Conservation (phyloP, 768 basidiomycete species). For the Mycena belliarum region DNA sequence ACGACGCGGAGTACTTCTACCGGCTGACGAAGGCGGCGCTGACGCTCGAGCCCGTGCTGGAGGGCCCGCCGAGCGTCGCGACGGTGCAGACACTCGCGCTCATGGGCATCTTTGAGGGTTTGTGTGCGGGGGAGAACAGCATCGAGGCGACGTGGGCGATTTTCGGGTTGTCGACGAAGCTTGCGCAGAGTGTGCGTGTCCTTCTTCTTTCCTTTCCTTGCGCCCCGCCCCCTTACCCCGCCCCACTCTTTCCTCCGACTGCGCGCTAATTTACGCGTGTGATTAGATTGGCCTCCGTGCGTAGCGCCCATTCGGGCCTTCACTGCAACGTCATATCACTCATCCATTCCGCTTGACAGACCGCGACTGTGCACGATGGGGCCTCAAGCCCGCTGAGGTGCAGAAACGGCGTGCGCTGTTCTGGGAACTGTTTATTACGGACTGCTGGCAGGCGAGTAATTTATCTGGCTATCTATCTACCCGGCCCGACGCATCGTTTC, state of each 20-base stretch:
- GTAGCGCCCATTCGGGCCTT: constrained; percentile 28
- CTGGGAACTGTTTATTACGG: constrained; percentile 75
- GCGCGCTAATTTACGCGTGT: constrained; percentile 8
- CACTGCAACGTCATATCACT: not conserved
- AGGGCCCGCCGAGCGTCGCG: constrained; percentile 68
- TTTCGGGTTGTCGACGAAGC: constrained; percentile 64
- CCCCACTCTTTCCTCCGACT: not conserved
- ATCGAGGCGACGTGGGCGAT: constrained; percentile 69
- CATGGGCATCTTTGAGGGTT: constrained; percentile 72
- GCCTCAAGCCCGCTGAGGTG: constrained; percentile 57
- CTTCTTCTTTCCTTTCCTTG: not conserved
- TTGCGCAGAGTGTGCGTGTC: constrained; percentile 65
- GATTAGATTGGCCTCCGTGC: constrained; percentile 68
- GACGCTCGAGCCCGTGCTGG: constrained; percentile 66
- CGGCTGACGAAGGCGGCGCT: constrained; percentile 65
- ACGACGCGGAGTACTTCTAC: constrained; percentile 48
- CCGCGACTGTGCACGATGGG: constrained; percentile 74
- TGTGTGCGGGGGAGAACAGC: constrained; percentile 67
- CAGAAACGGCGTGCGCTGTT: constrained; percentile 72
- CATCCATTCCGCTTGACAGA: constrained; percentile 38
- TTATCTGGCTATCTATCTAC: too few relatives aligned
- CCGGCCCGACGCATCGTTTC: too few relatives aligned
- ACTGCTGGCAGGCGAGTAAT: constrained; percentile 64
- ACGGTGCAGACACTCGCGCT: constrained; percentile 68
- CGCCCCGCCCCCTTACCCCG: not conserved